A percentile compares a stretch with the other conserved stretches of the same genome.
Conservation (phyloP, 208 protist species). For the Perkinsela sp. region DNA sequence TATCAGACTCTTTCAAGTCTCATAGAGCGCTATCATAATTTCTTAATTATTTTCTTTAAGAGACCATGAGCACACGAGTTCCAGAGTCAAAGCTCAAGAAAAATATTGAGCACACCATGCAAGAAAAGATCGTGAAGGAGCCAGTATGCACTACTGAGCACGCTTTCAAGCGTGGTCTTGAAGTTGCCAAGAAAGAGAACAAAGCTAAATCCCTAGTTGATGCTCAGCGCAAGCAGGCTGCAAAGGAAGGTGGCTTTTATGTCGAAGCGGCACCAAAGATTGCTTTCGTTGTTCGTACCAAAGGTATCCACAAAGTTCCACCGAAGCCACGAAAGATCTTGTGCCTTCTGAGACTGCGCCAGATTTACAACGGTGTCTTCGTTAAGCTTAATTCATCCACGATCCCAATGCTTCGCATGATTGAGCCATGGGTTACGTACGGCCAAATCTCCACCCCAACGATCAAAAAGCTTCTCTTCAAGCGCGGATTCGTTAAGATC, state of each 20-base stretch:
- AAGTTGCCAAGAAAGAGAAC: not conserved
- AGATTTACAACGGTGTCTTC: conserved; percentile 98
- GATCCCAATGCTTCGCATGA: conserved; percentile 89
- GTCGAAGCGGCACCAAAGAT: conserved; percentile 92
- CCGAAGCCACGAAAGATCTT: conserved; percentile 95
- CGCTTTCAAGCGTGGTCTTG: not conserved
- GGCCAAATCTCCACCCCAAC: conserved; percentile 91
- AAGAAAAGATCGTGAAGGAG: not conserved
- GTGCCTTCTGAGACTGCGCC: conserved; percentile 87
- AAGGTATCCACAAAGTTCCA: conserved; percentile 89
- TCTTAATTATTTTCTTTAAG: not conserved
- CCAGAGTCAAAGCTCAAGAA: not conserved
- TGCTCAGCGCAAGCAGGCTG: conserved; percentile 53
- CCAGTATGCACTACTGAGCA: not conserved
- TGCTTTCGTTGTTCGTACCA: conserved; percentile 93
- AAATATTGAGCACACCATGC: not conserved
- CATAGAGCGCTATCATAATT: not conserved
- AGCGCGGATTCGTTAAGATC: conserved; percentile 91
- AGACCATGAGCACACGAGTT: not conserved
- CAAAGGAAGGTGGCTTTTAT: conserved; percentile 78
- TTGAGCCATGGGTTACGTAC: conserved; percentile 97
- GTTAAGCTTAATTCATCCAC: conserved; percentile 96
- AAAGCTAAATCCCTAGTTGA: conserved; percentile 37
- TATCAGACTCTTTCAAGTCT: not conserved
- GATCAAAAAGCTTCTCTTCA: conserved; percentile 91